Evolutionary conservation across 2,329 filamentous ascomycete genomes (phyloP).

Genomic region (Fusarium pseudograminearum): DNA sequence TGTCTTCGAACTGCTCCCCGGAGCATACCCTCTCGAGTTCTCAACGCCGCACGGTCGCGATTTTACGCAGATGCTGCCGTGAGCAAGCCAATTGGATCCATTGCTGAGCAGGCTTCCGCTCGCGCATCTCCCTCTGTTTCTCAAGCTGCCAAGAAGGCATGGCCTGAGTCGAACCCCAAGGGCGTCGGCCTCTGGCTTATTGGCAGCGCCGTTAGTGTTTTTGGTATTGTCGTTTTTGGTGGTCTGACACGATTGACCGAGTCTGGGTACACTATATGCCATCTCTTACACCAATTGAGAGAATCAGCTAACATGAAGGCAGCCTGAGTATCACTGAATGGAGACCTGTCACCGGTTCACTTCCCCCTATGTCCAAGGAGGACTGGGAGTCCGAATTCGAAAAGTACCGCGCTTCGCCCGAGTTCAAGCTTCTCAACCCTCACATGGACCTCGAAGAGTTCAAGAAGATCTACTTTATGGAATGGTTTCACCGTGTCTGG

Average conservation of each 20-base stretch:
- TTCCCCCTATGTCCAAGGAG: conserved; percentile 80
- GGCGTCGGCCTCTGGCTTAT: conserved; percentile 91
- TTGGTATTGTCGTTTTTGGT: conserved; percentile 96
- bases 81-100: conserved; percentile 46
- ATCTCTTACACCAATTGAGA: background rate
- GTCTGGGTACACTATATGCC: conserved; percentile 77
- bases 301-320: conserved; percentile 1
- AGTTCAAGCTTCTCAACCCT: conserved; percentile 92
- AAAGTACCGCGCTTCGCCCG: conserved; percentile 91
- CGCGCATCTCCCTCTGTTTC: conserved; percentile 41
- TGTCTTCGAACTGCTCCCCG: conserved; percentile 56
- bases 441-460: conserved; percentile 94
- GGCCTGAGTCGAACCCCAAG: conserved; percentile 76
- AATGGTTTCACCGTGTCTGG: conserved; percentile 97
- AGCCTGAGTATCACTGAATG: conserved; percentile 99
- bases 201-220: conserved; percentile 90
- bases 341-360: conserved; percentile 92
- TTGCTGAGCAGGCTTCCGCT: conserved; percentile 46
- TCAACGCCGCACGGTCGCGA: conserved; percentile 56
- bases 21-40: conserved; percentile 54
- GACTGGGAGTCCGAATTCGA: conserved; percentile 95
- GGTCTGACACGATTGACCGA: conserved; percentile 94
- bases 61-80: conserved; percentile 53
- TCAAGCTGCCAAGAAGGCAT: conserved; percentile 54
- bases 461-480: conserved; percentile 99